Evolutionary conservation across 139 green algal species (phyloP).

Genomic region (Monoraphidium neglectum): DNA sequence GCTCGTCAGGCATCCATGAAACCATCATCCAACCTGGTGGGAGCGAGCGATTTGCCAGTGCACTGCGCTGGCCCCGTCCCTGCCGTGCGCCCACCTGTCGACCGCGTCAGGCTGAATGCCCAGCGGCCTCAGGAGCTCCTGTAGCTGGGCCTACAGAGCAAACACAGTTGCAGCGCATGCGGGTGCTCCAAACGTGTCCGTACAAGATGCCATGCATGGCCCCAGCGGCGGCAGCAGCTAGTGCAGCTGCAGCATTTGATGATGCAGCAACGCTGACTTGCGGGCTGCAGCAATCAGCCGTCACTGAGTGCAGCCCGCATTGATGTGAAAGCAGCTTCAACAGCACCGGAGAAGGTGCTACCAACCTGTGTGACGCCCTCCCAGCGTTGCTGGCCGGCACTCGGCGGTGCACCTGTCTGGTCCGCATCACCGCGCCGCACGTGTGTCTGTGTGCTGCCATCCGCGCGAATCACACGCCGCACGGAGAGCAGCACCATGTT

Average conservation of each 20-base stretch:
- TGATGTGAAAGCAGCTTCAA: no score
- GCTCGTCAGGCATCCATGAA: no score
- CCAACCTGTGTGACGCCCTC: background rate
- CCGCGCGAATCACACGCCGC: background rate
- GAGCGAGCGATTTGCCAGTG: no score
- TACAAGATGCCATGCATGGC: background rate
- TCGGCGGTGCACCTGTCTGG: constrained; percentile 10
- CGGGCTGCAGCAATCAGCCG: no score
- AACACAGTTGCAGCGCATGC: background rate
- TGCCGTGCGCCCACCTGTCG: constrained; percentile 37
- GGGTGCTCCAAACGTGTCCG: background rate
- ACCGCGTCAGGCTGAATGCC: constrained; percentile 54
- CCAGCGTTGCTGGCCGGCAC: constrained; percentile 2
- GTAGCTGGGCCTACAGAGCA: constrained; percentile 34
- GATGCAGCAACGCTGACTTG: background rate
- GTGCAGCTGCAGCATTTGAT: no score
- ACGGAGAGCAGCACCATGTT: no score
- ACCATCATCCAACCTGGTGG: no score
- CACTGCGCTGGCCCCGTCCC: no score
- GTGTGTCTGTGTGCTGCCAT: background rate
- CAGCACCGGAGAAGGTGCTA: no score
- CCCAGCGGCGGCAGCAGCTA: no score
- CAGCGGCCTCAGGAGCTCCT: constrained; percentile 30
- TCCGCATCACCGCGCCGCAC: background rate
- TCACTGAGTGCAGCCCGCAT: no score